Evolutionary conservation across 768 basidiomycete species (phyloP).

Genomic region (Rhizopogon vinicolor): DNA sequence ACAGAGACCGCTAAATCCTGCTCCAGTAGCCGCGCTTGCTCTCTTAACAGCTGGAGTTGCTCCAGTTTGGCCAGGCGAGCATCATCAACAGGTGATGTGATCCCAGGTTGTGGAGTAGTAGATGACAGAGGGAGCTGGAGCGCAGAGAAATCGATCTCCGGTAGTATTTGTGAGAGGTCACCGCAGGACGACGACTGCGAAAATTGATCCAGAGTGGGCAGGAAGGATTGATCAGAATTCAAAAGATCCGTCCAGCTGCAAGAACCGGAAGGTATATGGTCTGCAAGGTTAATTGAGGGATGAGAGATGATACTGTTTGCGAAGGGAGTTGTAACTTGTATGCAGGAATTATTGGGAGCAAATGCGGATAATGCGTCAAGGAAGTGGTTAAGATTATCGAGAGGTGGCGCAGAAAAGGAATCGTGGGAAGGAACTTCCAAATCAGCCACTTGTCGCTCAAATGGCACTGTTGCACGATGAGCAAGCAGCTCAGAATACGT

Average conservation of each 20-base stretch:
- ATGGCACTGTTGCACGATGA: neutral
- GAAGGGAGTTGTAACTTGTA: neutral
- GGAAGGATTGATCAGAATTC: neutral
- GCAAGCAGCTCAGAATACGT: neutral
- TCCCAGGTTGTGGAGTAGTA: neutral
- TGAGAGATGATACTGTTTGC: no score
- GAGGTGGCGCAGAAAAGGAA: neutral
- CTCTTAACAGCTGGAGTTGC: constrained; percentile 28
- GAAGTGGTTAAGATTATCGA: neutral
- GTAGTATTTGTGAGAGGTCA: constrained; percentile 5
- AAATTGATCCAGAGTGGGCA: neutral
- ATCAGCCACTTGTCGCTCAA: neutral
- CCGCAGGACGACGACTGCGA: neutral
- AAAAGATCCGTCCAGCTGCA: neutral
- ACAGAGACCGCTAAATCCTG: constrained; percentile 20
- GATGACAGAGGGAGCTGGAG: constrained; percentile 15
- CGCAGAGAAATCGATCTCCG: constrained; percentile 21
- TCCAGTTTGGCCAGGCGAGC: constrained; percentile 27
- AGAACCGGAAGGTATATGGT: neutral
- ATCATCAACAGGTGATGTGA: neutral
- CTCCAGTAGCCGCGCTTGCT: constrained; percentile 29
- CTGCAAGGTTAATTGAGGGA: neutral
- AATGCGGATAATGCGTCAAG: neutral
- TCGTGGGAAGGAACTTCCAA: neutral
- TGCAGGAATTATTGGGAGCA: neutral